Percentiles rank a stretch among this genome's conserved stretches.
These are phyloP conservation scores for Moelleriella libera DNA, from an alignment of 2,329 filamentous ascomycete species.

Conservation along the genomic window DNA sequence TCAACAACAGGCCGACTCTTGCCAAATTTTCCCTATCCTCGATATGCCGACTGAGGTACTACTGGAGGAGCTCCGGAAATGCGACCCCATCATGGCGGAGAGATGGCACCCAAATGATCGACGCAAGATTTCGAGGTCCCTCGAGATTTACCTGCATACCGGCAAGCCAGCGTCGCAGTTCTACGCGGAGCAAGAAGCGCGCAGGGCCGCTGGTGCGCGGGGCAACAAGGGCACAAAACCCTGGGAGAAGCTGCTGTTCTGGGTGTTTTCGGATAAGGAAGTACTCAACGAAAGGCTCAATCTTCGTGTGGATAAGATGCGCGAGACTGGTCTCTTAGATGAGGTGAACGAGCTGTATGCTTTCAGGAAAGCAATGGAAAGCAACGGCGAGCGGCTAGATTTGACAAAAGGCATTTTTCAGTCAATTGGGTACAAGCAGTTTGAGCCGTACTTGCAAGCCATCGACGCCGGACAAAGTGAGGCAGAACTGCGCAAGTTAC, in stretches of 20 bases:
- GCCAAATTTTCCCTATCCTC: conserved; percentile 51
- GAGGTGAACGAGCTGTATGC: conserved; percentile 33
- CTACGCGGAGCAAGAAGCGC: conserved; percentile 60
- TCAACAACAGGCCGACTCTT: conserved; percentile 15
- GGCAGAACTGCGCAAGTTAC: conserved; percentile 38
- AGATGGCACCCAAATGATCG: conserved; percentile 90
- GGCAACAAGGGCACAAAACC: conserved; percentile 9
- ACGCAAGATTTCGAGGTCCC: conserved; percentile 76
- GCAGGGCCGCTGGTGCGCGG: conserved; percentile 16
- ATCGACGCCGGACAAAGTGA: conserved; percentile 14
- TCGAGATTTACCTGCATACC: conserved; percentile 80
- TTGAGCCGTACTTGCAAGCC: conserved; percentile 54
- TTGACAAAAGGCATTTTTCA: conserved; percentile 82
- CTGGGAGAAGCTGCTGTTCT: conserved; percentile 59
- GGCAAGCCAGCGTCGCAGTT: conserved; percentile 73
- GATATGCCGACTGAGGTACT: conserved; percentile 58
- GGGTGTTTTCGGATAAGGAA: conserved; percentile 67
- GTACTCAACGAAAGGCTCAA: conserved; percentile 58
- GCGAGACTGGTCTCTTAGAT: conserved; percentile 36
- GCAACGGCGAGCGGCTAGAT: conserved; percentile 45
- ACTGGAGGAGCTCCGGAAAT: conserved; percentile 55
- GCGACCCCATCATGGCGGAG: conserved; percentile 81
- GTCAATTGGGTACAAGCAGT: conserved; percentile 91
- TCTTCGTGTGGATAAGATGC: conserved; percentile 71
- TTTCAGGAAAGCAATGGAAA: conserved; percentile 19